These are phyloP conservation scores for Nissolia schottii DNA, from an alignment of 306 rosid species.

Conservation along the genomic window DNA sequence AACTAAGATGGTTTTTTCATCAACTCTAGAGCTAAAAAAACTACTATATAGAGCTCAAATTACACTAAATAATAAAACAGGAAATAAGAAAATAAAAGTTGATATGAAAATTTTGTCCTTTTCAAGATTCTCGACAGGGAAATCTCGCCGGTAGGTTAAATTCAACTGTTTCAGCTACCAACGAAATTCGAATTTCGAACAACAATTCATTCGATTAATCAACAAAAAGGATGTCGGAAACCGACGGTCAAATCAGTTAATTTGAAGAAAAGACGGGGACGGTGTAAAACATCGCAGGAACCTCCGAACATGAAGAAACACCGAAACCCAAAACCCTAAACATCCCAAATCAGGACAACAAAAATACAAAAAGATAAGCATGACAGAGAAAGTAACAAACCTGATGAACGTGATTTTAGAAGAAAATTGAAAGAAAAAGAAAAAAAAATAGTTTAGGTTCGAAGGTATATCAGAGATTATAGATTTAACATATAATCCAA, in stretches of 20 bases:
- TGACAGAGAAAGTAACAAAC: constrained; percentile 17
- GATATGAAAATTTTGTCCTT: not conserved
- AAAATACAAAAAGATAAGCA: not conserved
- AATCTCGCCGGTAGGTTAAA: not conserved
- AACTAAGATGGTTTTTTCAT: not conserved
- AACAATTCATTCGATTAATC: not conserved
- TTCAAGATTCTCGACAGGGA: not conserved
- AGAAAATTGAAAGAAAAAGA: not conserved
- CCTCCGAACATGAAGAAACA: constrained; percentile 24
- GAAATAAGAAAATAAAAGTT: not conserved
- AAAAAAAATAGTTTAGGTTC: not conserved
- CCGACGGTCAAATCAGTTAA: not conserved
- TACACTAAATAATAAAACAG: not conserved
- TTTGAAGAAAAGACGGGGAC: not conserved
- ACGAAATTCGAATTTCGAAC: not conserved
- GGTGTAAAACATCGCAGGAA: constrained; percentile 10
- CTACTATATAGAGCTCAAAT: not conserved
- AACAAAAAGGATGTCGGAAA: not conserved
- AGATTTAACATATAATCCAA: not conserved
- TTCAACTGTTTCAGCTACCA: not conserved
- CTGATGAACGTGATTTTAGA: constrained; percentile 34
- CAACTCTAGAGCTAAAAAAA: not conserved
- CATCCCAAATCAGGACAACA: not conserved
- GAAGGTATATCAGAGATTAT: constrained; percentile 24
- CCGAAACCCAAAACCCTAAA: constrained; percentile 45